phyloP scores from a whole-genome alignment of 169 alveolate genomes.

The Plasmodium ovale region DNA sequence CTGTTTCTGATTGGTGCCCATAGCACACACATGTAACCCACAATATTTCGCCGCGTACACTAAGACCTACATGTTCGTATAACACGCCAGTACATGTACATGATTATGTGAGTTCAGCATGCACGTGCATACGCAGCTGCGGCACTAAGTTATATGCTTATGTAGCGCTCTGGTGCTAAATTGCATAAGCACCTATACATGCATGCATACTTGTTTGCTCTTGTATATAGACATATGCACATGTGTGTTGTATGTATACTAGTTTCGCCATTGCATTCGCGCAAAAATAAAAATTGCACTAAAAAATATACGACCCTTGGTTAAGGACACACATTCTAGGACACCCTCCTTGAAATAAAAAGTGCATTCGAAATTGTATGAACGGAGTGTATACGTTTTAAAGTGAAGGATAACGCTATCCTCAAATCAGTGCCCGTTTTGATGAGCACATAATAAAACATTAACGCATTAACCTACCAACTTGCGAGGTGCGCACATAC shows the following conservation, averaged over 20 bases:
- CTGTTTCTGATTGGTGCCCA: no score
- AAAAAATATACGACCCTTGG: not conserved
- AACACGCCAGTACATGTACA: not conserved
- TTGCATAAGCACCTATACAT: not conserved
- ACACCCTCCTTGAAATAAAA: not conserved
- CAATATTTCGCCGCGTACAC: no score
- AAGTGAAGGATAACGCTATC: no score
- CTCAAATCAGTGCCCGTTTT: no score
- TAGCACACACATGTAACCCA: no score
- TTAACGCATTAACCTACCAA: no score
- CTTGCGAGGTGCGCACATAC: not conserved
- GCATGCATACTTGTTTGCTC: no score
- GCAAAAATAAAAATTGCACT: not conserved
- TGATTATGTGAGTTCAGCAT: no score
- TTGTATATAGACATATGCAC: not conserved
- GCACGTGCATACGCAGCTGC: not conserved
- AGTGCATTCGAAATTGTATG: not conserved
- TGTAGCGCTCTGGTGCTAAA: not conserved
- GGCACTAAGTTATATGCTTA: not conserved
- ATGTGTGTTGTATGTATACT: no score
- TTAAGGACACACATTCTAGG: not conserved
- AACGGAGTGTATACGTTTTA: no score
- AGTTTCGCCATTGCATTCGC: not conserved
- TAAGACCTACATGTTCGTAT: not conserved
- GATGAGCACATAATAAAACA: no score